Conservation (phyloP, 2,329 filamentous ascomycete species). For the Epichloe aotearoae region DNA sequence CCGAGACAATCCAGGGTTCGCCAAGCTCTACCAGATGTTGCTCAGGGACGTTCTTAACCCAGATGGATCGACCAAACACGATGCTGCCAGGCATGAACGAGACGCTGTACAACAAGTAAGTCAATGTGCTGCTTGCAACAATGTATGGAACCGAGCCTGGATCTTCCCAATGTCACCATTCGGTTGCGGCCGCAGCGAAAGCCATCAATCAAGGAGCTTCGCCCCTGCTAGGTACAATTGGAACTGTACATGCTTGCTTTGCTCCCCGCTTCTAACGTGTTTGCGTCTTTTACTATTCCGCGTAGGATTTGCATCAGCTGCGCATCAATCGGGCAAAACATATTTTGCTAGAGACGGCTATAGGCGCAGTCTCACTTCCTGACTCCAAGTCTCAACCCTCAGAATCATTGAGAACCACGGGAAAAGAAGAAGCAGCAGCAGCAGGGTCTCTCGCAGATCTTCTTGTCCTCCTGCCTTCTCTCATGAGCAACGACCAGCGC, state of each 20-base stretch:
- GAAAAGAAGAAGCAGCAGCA: slow-evolving; percentile 21
- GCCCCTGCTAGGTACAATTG: too few relatives aligned
- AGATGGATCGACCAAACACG: slow-evolving; percentile 43
- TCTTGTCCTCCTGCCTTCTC: slow-evolving; percentile 39
- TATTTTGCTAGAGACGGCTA: slow-evolving; percentile 36
- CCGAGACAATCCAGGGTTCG: slow-evolving; percentile 45
- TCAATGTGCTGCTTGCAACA: neutral
- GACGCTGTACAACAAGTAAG: slow-evolving; percentile 35
- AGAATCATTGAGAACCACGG: slow-evolving; percentile 4
- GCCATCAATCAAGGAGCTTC: too few relatives aligned
- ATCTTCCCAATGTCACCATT: neutral
- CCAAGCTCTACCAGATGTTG: slow-evolving; percentile 42
- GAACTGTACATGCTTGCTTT: too few relatives aligned
- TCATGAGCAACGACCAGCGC: slow-evolving; percentile 25
- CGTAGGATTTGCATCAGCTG: slow-evolving; percentile 34
- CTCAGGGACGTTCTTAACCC: slow-evolving; percentile 40
- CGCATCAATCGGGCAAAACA: slow-evolving; percentile 35
- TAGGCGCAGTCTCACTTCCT: slow-evolving; percentile 30
- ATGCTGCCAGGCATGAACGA: slow-evolving; percentile 35
- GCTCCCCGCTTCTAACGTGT: neutral
- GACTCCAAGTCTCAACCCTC: slow-evolving; percentile 7
- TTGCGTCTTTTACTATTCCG: neutral
- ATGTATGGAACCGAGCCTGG: neutral
- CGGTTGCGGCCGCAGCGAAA: neutral
- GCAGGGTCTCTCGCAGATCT: slow-evolving; percentile 38